Evolutionary conservation across 495 filamentous ascomycete genomes (phyloP).

Genomic region (Lasiosphaeria hispida): DNA sequence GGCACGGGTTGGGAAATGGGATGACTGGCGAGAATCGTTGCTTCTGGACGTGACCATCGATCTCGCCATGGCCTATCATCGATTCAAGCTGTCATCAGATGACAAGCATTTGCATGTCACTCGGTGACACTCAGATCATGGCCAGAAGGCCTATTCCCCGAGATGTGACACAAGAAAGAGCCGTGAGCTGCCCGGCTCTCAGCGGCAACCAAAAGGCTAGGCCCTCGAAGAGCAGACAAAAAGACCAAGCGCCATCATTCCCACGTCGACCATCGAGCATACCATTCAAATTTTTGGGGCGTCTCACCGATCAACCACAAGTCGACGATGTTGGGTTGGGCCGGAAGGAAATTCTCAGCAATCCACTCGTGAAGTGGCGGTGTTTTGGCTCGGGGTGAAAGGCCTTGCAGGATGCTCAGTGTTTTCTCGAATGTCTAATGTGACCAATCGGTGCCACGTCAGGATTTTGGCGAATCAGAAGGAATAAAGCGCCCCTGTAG

Average conservation of each 20-base stretch:
- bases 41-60: neutral
- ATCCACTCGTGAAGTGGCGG: neutral
- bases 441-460: neutral
- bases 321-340: slow-evolving; percentile 3
- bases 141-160: neutral
- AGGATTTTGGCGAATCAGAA: neutral
- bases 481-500: neutral
- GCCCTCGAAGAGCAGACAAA: neutral
- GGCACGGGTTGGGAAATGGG: slow-evolving; percentile 7
- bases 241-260: neutral
- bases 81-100: slow-evolving; percentile 1
- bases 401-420: neutral
- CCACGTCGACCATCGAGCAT: slow-evolving; percentile 6
- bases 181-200: neutral
- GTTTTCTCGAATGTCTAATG: neutral
- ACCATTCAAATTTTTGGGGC: neutral
- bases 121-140: neutral
- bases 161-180: neutral
- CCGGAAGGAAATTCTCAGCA: neutral
- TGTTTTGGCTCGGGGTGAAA: neutral
- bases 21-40: neutral
- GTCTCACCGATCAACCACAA: slow-evolving; percentile 4
- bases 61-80: slow-evolving; percentile 2
- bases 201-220: neutral
- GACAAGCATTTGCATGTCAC: slow-evolving; percentile 5